Evolutionary conservation across 2,329 filamentous ascomycete genomes (phyloP).

Genomic region (Sphaerulina populicola): DNA sequence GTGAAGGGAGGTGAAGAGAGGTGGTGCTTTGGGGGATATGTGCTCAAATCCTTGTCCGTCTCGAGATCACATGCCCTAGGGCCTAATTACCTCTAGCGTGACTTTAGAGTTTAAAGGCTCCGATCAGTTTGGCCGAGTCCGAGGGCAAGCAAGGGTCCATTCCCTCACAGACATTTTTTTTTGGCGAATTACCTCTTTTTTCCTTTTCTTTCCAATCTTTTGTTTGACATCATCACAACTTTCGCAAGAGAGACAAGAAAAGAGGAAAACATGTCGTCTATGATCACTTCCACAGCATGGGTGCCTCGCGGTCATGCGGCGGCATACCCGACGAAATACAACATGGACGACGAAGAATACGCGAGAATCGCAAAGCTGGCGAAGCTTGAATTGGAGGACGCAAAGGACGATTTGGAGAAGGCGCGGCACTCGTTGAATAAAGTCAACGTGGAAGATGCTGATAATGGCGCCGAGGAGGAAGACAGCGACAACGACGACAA

Average conservation of each 20-base stretch:
- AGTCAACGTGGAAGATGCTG: slow-evolving; percentile 45
- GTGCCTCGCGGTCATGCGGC: slow-evolving; percentile 46
- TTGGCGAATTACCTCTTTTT: background rate
- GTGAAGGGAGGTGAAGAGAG: too few relatives aligned
- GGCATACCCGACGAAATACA: slow-evolving; percentile 43
- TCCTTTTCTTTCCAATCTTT: too few relatives aligned
- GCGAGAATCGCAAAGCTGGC: slow-evolving; percentile 45
- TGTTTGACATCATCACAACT: background rate
- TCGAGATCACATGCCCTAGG: background rate
- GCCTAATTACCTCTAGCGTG: background rate
- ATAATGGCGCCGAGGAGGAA: slow-evolving; percentile 60
- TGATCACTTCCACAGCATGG: slow-evolving; percentile 48
- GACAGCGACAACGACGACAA: slow-evolving; percentile 42
- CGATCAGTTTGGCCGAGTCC: too few relatives aligned
- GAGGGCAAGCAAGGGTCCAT: too few relatives aligned
- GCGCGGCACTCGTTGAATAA: slow-evolving; percentile 47
- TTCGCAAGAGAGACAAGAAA: background rate
- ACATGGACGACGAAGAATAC: slow-evolving; percentile 47
- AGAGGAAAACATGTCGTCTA: slow-evolving; percentile 41
- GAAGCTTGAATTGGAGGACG: slow-evolving; percentile 74
- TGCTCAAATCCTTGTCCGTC: slow-evolving; percentile 2
- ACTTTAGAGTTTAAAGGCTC: background rate
- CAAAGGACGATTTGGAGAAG: slow-evolving; percentile 72
- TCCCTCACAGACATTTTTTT: too few relatives aligned
- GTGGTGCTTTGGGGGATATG: background rate